Evolutionary conservation across 768 basidiomycete species (phyloP).

Genomic region (Lactarius hatsudake): DNA sequence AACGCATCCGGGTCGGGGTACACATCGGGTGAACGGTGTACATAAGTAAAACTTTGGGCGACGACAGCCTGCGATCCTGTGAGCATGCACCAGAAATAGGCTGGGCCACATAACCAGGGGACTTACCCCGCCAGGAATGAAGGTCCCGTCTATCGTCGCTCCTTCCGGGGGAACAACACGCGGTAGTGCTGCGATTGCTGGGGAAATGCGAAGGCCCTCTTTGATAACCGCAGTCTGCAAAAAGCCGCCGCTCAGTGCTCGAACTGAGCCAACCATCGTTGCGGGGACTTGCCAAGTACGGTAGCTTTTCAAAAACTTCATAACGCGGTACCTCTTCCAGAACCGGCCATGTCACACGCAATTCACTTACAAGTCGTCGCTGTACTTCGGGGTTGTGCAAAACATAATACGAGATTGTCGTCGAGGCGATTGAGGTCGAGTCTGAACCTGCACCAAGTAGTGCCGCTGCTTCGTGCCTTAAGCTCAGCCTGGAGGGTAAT

Average conservation of each 20-base stretch:
- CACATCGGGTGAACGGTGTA: background rate
- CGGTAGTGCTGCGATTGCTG: conserved; percentile 8
- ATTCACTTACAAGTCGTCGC: background rate
- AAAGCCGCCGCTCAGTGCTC: background rate
- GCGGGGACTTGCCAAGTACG: too few species aligned
- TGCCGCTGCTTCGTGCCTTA: background rate
- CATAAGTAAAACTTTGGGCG: background rate
- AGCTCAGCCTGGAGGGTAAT: background rate
- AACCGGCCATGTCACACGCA: background rate
- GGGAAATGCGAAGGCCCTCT: background rate
- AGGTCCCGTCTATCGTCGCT: conserved; percentile 1
- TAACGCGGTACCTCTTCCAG: too few species aligned
- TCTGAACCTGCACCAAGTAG: background rate
- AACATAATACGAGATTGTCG: background rate
- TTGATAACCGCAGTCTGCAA: background rate
- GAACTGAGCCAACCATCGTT: background rate
- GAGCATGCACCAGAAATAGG: background rate
- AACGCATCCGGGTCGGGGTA: background rate
- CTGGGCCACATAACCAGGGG: background rate
- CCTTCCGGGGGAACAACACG: conserved; percentile 18
- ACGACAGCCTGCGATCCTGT: background rate
- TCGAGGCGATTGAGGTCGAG: background rate
- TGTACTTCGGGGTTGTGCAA: background rate
- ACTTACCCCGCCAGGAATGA: background rate
- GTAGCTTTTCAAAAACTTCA: too few species aligned